Conservation (phyloP, 2,329 filamentous ascomycete species). For the Monosporascus sp. region DNA sequence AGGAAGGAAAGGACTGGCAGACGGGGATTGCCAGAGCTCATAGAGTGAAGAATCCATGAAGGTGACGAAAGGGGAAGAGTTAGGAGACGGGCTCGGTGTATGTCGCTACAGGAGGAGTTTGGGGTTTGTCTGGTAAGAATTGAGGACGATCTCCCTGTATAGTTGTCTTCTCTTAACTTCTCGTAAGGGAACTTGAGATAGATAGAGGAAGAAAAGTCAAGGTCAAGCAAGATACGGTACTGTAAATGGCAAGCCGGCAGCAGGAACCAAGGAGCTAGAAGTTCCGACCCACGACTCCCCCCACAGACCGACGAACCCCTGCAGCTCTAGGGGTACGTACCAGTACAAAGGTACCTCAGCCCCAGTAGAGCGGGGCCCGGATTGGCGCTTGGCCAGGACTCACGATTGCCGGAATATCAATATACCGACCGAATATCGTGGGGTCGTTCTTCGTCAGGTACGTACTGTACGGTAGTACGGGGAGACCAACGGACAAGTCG, state of each 20-base stretch:
- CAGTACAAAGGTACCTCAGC: background rate
- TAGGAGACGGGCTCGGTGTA: background rate
- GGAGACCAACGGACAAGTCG: no score
- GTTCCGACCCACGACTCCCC: background rate
- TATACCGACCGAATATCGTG: background rate
- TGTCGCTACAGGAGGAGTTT: no score
- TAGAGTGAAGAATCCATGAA: constrained; percentile 76
- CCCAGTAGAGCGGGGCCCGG: background rate
- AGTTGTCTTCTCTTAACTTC: no score
- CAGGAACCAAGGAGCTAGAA: background rate
- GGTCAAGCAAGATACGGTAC: no score
- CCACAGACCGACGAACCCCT: background rate
- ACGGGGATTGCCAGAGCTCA: constrained; percentile 90
- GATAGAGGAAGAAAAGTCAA: no score
- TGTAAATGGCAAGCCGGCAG: background rate
- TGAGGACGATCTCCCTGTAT: no score
- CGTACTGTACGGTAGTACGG: no score
- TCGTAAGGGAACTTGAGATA: no score
- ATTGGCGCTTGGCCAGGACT: background rate
- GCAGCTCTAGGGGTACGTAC: background rate
- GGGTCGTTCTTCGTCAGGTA: no score
- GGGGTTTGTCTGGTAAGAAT: background rate
- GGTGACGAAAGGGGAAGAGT: constrained; percentile 6
- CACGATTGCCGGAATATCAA: background rate
- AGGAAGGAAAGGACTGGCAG: constrained; percentile 78